phyloP scores from a whole-genome alignment of 2,329 filamentous ascomycete genomes.

The Pseudocercospora fuligena region DNA sequence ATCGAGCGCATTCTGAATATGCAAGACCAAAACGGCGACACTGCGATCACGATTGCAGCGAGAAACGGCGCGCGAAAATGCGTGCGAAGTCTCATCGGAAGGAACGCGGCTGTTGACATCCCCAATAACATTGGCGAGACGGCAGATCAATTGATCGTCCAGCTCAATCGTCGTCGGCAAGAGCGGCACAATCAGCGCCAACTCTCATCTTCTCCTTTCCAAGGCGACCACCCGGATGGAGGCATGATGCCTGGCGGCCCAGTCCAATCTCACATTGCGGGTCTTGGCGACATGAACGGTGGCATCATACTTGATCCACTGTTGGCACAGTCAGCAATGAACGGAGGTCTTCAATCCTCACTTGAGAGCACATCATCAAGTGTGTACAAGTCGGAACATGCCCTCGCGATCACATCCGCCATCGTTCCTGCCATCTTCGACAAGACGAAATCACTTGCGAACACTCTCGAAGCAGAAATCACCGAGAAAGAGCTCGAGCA shows the following conservation, averaged over 20 bases:
- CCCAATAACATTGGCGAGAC: slow-evolving; percentile 80
- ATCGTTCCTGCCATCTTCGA: slow-evolving; percentile 60
- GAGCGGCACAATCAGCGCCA: slow-evolving; percentile 64
- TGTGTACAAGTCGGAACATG: slow-evolving; percentile 51
- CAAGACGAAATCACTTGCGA: slow-evolving; percentile 50
- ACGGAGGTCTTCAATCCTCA: slow-evolving; percentile 11
- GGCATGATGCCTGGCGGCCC: slow-evolving; percentile 32
- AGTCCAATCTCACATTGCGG: slow-evolving; percentile 31
- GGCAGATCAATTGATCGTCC: slow-evolving; percentile 81
- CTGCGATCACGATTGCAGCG: slow-evolving; percentile 84
- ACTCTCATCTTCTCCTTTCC: slow-evolving; percentile 71
- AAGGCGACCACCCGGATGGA: slow-evolving; percentile 31
- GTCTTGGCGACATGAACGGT: slow-evolving; percentile 21
- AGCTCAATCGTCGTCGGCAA: slow-evolving; percentile 69
- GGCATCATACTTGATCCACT: slow-evolving; percentile 34
- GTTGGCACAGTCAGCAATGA: slow-evolving; percentile 29
- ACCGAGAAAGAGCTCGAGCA: slow-evolving; percentile 68
- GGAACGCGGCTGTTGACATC: slow-evolving; percentile 82
- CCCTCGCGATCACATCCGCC: slow-evolving; percentile 66
- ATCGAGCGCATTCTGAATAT: slow-evolving; percentile 80
- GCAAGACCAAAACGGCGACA: slow-evolving; percentile 87
- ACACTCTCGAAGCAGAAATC: slow-evolving; percentile 72
- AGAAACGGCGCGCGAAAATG: slow-evolving; percentile 83
- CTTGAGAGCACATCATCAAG: slow-evolving; percentile 33
- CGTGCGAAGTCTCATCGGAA: slow-evolving; percentile 68